Percentiles rank a stretch among this genome's conserved stretches.
Evolutionary conservation across 2,329 filamentous ascomycete genomes (phyloP).

Genomic region (Cercospora beticola): DNA sequence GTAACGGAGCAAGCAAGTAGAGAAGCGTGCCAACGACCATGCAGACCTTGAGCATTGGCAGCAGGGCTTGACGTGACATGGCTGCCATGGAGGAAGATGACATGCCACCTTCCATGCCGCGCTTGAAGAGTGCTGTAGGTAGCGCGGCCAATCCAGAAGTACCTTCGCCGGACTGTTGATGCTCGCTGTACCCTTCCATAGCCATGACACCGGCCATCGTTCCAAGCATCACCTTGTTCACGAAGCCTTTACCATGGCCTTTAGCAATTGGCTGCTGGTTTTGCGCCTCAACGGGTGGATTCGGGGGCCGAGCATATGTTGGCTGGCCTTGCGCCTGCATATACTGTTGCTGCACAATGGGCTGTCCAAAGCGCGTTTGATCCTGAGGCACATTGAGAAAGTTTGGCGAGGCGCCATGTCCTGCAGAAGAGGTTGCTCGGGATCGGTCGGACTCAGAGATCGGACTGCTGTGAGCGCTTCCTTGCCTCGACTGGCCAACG

Average conservation of each 20-base stretch:
- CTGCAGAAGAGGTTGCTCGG: constrained; percentile 32
- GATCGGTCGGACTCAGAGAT: constrained; percentile 26
- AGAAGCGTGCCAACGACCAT: constrained; percentile 55
- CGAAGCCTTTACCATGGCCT: constrained; percentile 46
- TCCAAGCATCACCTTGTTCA: constrained; percentile 85
- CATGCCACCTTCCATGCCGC: constrained; percentile 25
- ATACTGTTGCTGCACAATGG: constrained; percentile 36
- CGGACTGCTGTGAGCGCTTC: constrained; percentile 28
- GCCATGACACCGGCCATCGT: constrained; percentile 91
- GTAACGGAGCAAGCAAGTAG: constrained; percentile 58
- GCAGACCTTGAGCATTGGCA: constrained; percentile 53
- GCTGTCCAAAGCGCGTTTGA: constrained; percentile 27
- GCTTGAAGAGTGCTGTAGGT: constrained; percentile 40
- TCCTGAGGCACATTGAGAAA: constrained; percentile 34
- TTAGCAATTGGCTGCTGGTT: constrained; percentile 40
- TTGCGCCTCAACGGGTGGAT: constrained; percentile 37
- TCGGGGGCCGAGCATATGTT: constrained; percentile 35
- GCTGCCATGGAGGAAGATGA: constrained; percentile 24
- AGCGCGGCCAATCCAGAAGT: constrained; percentile 45
- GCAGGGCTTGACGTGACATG: constrained; percentile 30
- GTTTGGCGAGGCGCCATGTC: constrained; percentile 26
- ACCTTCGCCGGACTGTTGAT: constrained; percentile 57
- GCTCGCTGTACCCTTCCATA: constrained; percentile 72
- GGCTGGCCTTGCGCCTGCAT: constrained; percentile 36
- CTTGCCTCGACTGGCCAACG: constrained; percentile 47